These are phyloP conservation scores for Metschnikowia hibisci DNA, from an alignment of 805 yeast genomes.

Conservation along the genomic window DNA sequence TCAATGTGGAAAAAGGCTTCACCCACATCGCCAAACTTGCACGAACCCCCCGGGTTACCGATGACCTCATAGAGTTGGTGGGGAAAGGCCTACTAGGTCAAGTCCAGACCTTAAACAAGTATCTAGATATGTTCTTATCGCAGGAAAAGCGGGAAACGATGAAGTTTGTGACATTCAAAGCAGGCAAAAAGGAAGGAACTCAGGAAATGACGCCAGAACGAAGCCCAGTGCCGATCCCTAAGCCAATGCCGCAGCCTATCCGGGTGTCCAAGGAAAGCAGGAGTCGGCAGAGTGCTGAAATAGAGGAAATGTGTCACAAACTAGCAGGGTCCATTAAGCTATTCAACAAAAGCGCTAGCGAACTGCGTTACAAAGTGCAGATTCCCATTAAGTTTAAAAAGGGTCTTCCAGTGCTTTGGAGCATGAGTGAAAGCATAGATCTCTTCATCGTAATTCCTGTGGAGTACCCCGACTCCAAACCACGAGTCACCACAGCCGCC, in stretches of 20 bases:
- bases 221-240: neutral
- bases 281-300: neutral
- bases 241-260: slow-evolving; percentile 3
- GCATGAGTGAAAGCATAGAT: slow-evolving; percentile 23
- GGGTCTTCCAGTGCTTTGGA: slow-evolving; percentile 30
- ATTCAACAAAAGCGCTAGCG: slow-evolving; percentile 24
- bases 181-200: neutral
- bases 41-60: slow-evolving; percentile 16
- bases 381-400: slow-evolving; percentile 24
- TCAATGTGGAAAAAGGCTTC: slow-evolving; percentile 67
- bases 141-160: slow-evolving; percentile 59
- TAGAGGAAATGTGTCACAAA: slow-evolving; percentile 28
- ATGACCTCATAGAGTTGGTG: slow-evolving; percentile 29
- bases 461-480: slow-evolving; percentile 27
- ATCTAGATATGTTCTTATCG: slow-evolving; percentile 55
- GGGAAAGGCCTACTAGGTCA: slow-evolving; percentile 54
- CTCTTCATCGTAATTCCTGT: slow-evolving; percentile 32
- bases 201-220: neutral
- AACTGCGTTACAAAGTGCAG: slow-evolving; percentile 29
- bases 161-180: slow-evolving; percentile 47
- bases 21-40: slow-evolving; percentile 35
- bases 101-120: slow-evolving; percentile 50
- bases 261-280: neutral
- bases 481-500: slow-evolving; percentile 24
- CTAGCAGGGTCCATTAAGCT: slow-evolving; percentile 23